Percentiles rank a stretch among this genome's conserved stretches.
phyloP scores from a whole-genome alignment of 164 flowering plant species.

The Stephania yunnanensis region DNA sequence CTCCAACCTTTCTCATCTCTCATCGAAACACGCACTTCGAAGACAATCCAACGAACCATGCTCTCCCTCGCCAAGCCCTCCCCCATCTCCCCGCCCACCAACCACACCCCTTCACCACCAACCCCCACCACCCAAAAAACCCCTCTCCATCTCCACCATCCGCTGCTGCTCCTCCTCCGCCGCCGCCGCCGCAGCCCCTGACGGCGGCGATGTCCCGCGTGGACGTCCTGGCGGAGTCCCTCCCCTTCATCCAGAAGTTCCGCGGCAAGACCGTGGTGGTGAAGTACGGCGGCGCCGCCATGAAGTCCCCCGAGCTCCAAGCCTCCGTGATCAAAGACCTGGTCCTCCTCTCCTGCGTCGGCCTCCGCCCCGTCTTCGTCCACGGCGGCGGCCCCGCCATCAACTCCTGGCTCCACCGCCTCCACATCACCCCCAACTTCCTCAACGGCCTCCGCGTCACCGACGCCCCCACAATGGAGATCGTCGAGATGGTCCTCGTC shows the following conservation, averaged over 20 bases:
- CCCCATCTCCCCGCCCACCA: neutral
- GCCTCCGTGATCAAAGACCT: conserved; percentile 78
- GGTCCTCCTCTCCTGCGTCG: conserved; percentile 83
- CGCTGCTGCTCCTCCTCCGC: neutral
- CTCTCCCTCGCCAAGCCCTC: neutral
- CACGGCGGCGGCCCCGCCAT: conserved; percentile 96
- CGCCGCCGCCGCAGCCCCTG: neutral
- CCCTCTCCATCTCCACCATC: neutral
- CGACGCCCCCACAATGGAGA: conserved; percentile 77
- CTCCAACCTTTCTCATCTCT: too few relatives aligned
- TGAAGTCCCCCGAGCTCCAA: conserved; percentile 64
- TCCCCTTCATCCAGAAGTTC: conserved; percentile 91
- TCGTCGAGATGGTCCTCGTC: conserved; percentile 86
- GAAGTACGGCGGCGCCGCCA: conserved; percentile 97
- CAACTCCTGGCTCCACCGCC: conserved; percentile 52
- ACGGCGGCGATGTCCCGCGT: conserved; percentile 55
- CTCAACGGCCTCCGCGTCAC: conserved; percentile 87
- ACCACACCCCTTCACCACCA: neutral
- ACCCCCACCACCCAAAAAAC: neutral
- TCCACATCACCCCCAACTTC: conserved; percentile 52
- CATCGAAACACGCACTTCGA: too few relatives aligned
- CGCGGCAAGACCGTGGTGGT: conserved; percentile 85
- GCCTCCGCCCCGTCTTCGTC: conserved; percentile 79
- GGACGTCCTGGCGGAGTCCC: conserved; percentile 78
- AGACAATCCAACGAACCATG: neutral